These are phyloP conservation scores for Setaria italica DNA, from an alignment of 202 grass and related monocot species.

Conservation along the genomic window DNA sequence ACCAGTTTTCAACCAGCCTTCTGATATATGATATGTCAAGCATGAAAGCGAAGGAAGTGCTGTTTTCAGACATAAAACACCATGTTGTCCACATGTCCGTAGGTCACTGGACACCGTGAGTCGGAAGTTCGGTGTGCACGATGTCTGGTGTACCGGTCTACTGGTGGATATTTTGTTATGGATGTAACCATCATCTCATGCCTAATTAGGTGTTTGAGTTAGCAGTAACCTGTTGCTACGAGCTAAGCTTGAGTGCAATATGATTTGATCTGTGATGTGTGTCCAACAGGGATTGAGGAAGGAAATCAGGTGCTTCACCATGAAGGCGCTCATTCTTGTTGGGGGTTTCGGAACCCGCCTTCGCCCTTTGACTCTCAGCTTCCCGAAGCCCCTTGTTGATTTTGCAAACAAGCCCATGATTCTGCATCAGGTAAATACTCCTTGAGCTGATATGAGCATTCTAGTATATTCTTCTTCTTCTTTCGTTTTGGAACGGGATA, in stretches of 20 bases:
- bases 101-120: no score
- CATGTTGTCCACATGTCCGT: no score
- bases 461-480: neutral
- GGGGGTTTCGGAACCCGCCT: slow-evolving; percentile 94
- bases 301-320: slow-evolving; percentile 33
- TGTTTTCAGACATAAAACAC: no score
- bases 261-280: slow-evolving; percentile 18
- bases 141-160: no score
- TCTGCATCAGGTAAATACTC: slow-evolving; percentile 70
- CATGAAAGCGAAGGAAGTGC: no score
- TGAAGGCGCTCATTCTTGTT: slow-evolving; percentile 98
- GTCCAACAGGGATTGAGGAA: slow-evolving; percentile 15
- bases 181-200: no score
- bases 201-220: no score
- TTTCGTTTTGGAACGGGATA: neutral
- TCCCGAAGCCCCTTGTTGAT: slow-evolving; percentile 96
- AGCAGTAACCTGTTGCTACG: no score
- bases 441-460: slow-evolving; percentile 4
- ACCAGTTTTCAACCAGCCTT: slow-evolving; percentile 96
- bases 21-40: no score
- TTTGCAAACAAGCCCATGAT: slow-evolving; percentile 96
- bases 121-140: no score
- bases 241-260: no score
- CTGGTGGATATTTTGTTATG: no score
- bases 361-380: slow-evolving; percentile 90